Base-by-base conservation (phyloP, 2,329 filamentous ascomycete species). In the Beauveria scarabaeidicola region DNA sequence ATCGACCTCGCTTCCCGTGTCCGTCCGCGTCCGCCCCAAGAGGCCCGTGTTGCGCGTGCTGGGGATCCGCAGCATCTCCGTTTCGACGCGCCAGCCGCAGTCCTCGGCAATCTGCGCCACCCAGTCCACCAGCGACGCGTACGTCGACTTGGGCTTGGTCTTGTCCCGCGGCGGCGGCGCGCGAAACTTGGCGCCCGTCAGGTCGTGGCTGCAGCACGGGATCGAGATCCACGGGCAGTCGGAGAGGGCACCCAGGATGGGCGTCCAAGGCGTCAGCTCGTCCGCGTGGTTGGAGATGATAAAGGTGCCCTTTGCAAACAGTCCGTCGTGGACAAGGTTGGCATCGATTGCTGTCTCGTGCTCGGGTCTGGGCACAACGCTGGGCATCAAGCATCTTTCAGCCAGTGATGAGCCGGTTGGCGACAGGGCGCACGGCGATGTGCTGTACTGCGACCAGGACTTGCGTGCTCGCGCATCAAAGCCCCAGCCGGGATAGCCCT, bases 211-310 rank as follows among this genome's bases (percentile, higher is more conserved):
- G 75, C 94, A 99, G 76, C 94, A 99, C 1, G 94, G 94, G 48
- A 99, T 96, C 66, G 90, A 89, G 63, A 99, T 84, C 72, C 97
- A 99, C 0, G 91, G 88, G 11, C 88, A 88, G 2, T 82, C 75
- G 0, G 88, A 91, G 1, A 91, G 76, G 7, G 84, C 83, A 1
- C 90, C 92, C 44, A 99, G 82, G 19, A 97, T 81, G 0, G 94
- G 94, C 0, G 94, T 97, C 94, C 94, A 99, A 0, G 90, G 85
- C 0, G 94, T 99, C 15, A 99, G 81, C 74, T 99, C 92, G 70
- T 99, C 94, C 11, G 93, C 93, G 71, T 99, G 94, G 69, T 99
- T 99, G 52, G 91, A 96, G 63, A 99, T 88, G 67, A 99, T 91
- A 72, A 99, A 99, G 0, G 91, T 95, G 29, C 85, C 84, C 17